A percentile compares a stretch with the other conserved stretches of the same genome.
These are phyloP conservation scores for Globisporangium viniferum DNA, from an alignment of 352 stramenopile genomes.

Conservation along the genomic window DNA sequence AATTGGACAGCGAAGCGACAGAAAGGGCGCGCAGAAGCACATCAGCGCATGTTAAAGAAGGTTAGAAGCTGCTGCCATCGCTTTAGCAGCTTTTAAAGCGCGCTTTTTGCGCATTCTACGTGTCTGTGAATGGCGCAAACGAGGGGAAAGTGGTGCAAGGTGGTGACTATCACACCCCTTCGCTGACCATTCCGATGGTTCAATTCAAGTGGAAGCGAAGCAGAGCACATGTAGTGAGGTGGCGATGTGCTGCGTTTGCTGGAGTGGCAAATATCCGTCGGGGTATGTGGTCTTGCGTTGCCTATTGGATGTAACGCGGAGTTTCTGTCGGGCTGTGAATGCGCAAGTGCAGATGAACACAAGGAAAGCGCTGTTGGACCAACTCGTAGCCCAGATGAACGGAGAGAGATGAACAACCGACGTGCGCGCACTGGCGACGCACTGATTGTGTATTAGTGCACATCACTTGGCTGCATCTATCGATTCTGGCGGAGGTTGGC, in stretches of 20 bases:
- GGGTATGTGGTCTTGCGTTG: neutral
- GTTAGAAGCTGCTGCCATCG: neutral
- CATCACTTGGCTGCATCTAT: neutral
- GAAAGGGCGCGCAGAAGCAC: constrained; percentile 1
- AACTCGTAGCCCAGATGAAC: neutral
- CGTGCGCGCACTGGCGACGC: too few relatives aligned
- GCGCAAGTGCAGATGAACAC: neutral
- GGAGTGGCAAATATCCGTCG: too few relatives aligned
- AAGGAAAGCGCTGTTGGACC: neutral
- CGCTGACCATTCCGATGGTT: neutral
- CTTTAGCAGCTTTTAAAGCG: neutral
- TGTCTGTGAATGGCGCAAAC: neutral
- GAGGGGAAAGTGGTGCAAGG: neutral
- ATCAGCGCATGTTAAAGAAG: neutral
- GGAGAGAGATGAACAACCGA: neutral
- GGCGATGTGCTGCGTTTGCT: neutral
- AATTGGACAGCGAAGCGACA: constrained; percentile 10
- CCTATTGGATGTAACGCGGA: too few relatives aligned
- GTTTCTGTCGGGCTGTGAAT: neutral
- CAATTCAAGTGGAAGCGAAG: neutral
- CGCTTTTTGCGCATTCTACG: neutral
- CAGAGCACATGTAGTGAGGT: neutral
- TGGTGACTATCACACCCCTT: neutral
- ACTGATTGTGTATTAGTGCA: neutral
- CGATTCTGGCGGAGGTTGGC: neutral